Evolutionary conservation across 1,139 yeast genomes (phyloP).

Genomic region (Scheffersomyces insectosa): DNA sequence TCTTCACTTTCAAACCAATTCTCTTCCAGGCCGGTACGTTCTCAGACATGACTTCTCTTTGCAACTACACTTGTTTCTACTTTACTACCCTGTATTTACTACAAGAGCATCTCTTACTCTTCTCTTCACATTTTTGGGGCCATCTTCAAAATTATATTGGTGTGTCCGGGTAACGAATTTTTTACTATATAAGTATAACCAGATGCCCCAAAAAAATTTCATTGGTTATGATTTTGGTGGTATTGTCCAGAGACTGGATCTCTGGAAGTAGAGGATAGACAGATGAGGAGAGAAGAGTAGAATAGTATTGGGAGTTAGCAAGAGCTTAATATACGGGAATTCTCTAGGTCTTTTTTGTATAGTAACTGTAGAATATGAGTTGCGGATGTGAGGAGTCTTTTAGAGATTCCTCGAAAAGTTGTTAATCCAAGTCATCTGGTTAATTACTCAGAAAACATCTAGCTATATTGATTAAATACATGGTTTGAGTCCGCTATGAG

Average conservation of each 20-base stretch:
- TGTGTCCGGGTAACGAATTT: slow-evolving; percentile 1
- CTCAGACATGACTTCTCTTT: slow-evolving; percentile 11
- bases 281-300: too few species aligned
- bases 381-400: slow-evolving; percentile 12
- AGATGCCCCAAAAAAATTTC: background rate
- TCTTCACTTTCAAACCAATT: slow-evolving; percentile 67
- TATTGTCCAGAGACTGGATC: too few species aligned
- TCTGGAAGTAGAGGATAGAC: too few species aligned
- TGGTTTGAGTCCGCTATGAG: slow-evolving; percentile 57
- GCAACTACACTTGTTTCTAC: too few species aligned
- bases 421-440: slow-evolving; percentile 8
- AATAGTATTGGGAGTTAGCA: too few species aligned
- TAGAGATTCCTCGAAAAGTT: slow-evolving; percentile 1
- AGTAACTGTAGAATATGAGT: background rate
- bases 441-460: slow-evolving; percentile 19
- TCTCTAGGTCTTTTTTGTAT: too few species aligned
- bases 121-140: background rate
- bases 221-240: background rate
- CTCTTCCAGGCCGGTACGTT: slow-evolving; percentile 89
- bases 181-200: background rate
- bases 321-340: too few species aligned
- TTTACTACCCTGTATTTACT: too few species aligned
- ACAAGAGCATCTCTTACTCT: background rate
- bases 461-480: slow-evolving; percentile 41
- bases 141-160: background rate